Base-by-base conservation (phyloP, 306 rosid genomes). In the Vachellia pachyceras region DNA sequence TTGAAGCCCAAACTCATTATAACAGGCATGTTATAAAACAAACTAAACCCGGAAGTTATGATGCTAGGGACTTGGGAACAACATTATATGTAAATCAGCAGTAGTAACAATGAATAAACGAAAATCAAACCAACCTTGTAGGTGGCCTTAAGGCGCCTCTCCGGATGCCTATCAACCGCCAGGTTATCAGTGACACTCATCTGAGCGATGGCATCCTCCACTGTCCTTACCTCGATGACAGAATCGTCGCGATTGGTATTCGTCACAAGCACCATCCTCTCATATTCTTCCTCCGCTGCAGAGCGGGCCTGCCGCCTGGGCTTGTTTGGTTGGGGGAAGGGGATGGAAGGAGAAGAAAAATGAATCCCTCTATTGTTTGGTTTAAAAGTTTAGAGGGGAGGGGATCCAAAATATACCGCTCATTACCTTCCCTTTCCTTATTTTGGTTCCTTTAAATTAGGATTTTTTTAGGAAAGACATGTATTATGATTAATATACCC, bases 221-320 rank as follows among this genome's bases (percentile, higher is more conserved):
- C 90, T 40, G 90, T 68, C 82, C 97, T 84, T 0, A 98, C 99
- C 79, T 95, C 99, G 6, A 95, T 86, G 8, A 89, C 57, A 6
- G 98, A 90, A 77, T 93, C 99, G 40, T 95, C 98, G 4, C 98
- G 93, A 79, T 95, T 95, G 3, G 90, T 95, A 50, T 93, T 95
- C 22, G 88, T 72, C 2, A 93, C 98, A 1, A 90, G 88, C 64
- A 95, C 97, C 90, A 88, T 85, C 65, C 91, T 88, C 90, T 95
- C 99, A 52, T 95, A 95, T 84, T 95, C 99, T 79, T 93, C 99
- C 94, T 90, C 99, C 76, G 78, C 99, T 0, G 99, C 99, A 0
- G 92, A 88, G 13, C 98, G 90, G 64, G 70, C 82, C 80, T 87
- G 98, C 57, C 79, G 89, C 85, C 79, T 90, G n/a, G n/a, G n/a